A percentile compares a stretch with the other conserved stretches of the same genome.
These are phyloP conservation scores for Suillus decipiens DNA, from an alignment of 768 basidiomycete genomes.

Conservation along the genomic window DNA sequence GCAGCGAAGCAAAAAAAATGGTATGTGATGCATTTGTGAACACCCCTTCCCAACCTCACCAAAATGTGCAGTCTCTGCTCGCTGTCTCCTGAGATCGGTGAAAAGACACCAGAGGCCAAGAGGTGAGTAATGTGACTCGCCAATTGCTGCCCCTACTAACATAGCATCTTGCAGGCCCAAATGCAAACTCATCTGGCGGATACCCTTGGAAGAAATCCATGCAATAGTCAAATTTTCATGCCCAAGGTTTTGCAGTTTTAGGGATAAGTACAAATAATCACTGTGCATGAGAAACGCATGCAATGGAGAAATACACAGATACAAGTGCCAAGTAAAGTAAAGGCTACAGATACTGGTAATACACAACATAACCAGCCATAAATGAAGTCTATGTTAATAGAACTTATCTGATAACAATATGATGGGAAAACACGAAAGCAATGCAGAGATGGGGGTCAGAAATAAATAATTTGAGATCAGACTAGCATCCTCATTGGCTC, in stretches of 20 bases:
- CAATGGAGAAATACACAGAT: background rate
- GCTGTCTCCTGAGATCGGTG: too few relatives aligned
- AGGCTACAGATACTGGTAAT: constrained; percentile 2
- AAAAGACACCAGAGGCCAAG: too few relatives aligned
- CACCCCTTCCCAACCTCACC: too few relatives aligned
- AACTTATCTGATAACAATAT: background rate
- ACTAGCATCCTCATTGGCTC: background rate
- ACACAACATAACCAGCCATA: background rate
- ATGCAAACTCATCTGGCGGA: too few relatives aligned
- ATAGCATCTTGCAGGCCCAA: too few relatives aligned
- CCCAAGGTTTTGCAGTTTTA: background rate
- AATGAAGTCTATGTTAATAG: background rate
- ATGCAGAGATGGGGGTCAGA: background rate
- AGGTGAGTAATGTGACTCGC: too few relatives aligned
- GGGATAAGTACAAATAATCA: background rate
- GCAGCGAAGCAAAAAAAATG: too few relatives aligned
- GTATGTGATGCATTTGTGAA: too few relatives aligned
- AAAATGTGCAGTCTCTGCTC: too few relatives aligned
- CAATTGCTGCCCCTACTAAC: too few relatives aligned
- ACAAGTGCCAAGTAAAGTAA: background rate
- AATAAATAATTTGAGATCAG: background rate
- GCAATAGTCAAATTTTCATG: too few relatives aligned
- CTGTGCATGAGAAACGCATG: background rate
- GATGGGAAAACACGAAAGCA: background rate
- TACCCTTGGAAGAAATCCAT: too few relatives aligned